Percentiles rank a stretch among this genome's conserved stretches.
These are phyloP conservation scores for grape (Vitis vinifera) DNA, from an alignment of 164 flowering plant genomes.

Conservation along the genomic window ASM3070453v1 NC_081810.1:2511501-2512000, in stretches of 20 bases:
- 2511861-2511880: constrained; percentile 69
- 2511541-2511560: constrained; percentile 42
- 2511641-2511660: constrained; percentile 61
- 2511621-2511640: constrained; percentile 79
- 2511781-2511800: constrained; percentile 74
- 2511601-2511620: constrained; percentile 55
- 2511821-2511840: constrained; percentile 84
- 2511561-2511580: constrained; percentile 67
- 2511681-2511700: constrained; percentile 96
- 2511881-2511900: constrained; percentile 67
- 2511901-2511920: constrained; percentile 18
- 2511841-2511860: constrained; percentile 93
- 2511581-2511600: constrained; percentile 94
- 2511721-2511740: constrained; percentile 72
- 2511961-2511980: constrained; percentile 84
- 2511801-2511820: constrained; percentile 47
- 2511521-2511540: constrained; percentile 50
- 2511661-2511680: constrained; percentile 77
- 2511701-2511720: constrained; percentile 84
- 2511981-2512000: constrained; percentile 90
- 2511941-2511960: constrained; percentile 21
- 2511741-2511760: constrained; percentile 65
- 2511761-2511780: constrained; percentile 82
- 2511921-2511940: constrained; percentile 8
- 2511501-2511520: constrained; percentile 82